These are phyloP conservation scores for Penicillium macrosclerotiorum DNA, from an alignment of 495 filamentous ascomycete species.

Conservation along the genomic window DNA sequence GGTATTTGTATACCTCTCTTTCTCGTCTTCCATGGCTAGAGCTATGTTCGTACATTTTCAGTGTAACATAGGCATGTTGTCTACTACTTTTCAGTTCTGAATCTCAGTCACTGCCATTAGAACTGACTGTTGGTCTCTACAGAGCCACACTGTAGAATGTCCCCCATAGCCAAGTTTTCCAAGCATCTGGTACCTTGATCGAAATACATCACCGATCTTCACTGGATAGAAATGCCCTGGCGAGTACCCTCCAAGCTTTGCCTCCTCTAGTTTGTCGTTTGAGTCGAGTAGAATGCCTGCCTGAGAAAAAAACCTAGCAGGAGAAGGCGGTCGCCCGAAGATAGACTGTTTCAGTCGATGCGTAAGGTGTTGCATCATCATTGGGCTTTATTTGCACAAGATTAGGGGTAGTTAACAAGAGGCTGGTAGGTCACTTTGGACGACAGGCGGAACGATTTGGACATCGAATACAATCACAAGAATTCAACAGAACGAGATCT, in stretches of 20 bases:
- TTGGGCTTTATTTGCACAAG: neutral
- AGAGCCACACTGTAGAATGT: slow-evolving; percentile 54
- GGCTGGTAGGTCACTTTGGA: too few relatives aligned
- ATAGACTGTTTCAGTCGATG: neutral
- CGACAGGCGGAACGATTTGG: too few relatives aligned
- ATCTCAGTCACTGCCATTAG: neutral
- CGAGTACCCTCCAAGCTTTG: slow-evolving; percentile 26
- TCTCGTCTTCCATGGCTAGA: slow-evolving; percentile 14
- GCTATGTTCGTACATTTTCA: slow-evolving; percentile 18
- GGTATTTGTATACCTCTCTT: slow-evolving; percentile 16
- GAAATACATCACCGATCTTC: slow-evolving; percentile 47
- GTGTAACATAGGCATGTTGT: slow-evolving; percentile 18
- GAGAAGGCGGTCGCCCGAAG: slow-evolving; percentile 5
- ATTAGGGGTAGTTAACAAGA: neutral
- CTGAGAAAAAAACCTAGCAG: slow-evolving; percentile 2
- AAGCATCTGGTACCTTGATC: slow-evolving; percentile 48
- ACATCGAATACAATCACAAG: too few relatives aligned
- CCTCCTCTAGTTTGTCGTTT: slow-evolving; percentile 19
- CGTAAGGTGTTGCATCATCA: slow-evolving; percentile 1
- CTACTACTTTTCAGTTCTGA: slow-evolving; percentile 5
- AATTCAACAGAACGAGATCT: too few relatives aligned
- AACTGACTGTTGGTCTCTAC: slow-evolving; percentile 43
- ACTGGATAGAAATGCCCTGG: slow-evolving; percentile 47
- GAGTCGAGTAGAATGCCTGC: slow-evolving; percentile 10
- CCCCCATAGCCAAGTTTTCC: slow-evolving; percentile 54